Base-by-base conservation (phyloP, 1,139 yeast genomes). In the Blastobotrys arbuscula region DNA sequence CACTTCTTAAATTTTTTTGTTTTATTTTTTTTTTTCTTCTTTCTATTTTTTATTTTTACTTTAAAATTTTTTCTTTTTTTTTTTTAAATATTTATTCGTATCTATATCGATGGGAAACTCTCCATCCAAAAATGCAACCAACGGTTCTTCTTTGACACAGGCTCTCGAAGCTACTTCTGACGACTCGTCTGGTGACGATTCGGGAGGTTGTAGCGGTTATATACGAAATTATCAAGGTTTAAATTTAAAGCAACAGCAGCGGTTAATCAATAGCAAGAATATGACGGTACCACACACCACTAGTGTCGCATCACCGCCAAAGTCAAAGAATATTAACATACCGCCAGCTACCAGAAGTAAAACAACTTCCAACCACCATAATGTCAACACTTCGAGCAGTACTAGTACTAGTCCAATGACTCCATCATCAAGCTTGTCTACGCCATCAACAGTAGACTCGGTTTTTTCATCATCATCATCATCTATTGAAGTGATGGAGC, bases 51-150 rank as follows among this genome's bases (percentile, higher is more conserved):
- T 28, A 5, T 23, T 19, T 37, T 23, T 33, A 12, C 13, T 9
- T 28, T 3, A 28, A 3, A 28, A 4, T 16, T 23, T 28, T 16
- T 20, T 26, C 35, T 7, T 24, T 15, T 20, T 23, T 26, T 20
- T 37, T 12, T 31, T 24, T 21, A n/a, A 13, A 26, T 12, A 15
- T 12, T 37, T 23, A 20, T 18, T 28, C 26, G 9, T 33, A 26
- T 24, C 41, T 19, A 20, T 45, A 49, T 50, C 60, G 57, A 62
- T 62, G 66, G 66, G 66, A 48, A 62, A 62, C 56, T 55, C 63
- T 47, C 64, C 64, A 47, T 62, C 65, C 37, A 60, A 59, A 57
- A 56, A 61, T 61, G 65, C 55, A 46, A 47, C 53, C 49, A 21
- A 23, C 28, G 28, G 39, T 41, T 42, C 57, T 38, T 51, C 61